Percentiles rank a stretch among this genome's conserved stretches.
Evolutionary conservation across 192 early-diverging fungal species (phyloP).

Genomic region (Backusella tuberculispora): DNA sequence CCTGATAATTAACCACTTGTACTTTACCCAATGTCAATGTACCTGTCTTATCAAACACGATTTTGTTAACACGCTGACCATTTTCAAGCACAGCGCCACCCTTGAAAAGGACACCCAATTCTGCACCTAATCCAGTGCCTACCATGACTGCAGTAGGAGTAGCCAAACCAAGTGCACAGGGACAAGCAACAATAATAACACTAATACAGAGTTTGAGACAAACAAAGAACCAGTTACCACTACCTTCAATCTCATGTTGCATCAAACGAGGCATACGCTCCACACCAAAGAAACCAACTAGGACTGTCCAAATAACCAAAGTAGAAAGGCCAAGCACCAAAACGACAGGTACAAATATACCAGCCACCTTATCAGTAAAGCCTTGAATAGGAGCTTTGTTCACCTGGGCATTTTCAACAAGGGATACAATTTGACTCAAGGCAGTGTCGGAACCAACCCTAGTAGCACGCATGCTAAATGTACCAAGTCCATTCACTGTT

Average conservation of each 20-base stretch:
- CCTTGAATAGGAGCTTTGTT: constrained; percentile 95
- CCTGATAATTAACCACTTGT: constrained; percentile 57
- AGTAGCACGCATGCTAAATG: constrained; percentile 80
- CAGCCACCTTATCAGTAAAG: constrained; percentile 86
- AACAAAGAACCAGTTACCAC: constrained; percentile 72
- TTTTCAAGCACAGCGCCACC: constrained; percentile 86
- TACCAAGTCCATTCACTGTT: constrained; percentile 89
- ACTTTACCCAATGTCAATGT: constrained; percentile 84
- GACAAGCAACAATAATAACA: constrained; percentile 95
- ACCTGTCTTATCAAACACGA: constrained; percentile 98
- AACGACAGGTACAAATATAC: constrained; percentile 89
- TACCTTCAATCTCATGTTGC: constrained; percentile 51
- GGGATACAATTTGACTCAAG: constrained; percentile 86
- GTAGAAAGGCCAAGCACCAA: constrained; percentile 74
- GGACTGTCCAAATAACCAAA: constrained; percentile 73
- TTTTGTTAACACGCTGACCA: constrained; percentile 77
- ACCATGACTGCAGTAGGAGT: constrained; percentile 99
- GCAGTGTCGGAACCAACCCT: constrained; percentile 91
- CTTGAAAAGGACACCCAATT: constrained; percentile 95
- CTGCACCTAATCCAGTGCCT: constrained; percentile 93
- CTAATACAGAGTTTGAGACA: constrained; percentile 88
- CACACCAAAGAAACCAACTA: constrained; percentile 38
- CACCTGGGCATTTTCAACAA: constrained; percentile 93
- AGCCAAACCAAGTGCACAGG: constrained; percentile 93
- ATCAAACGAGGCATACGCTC: constrained; percentile 34